Conservation (phyloP, 345 rosid genomes). For the Boechera retrofracta region DNA sequence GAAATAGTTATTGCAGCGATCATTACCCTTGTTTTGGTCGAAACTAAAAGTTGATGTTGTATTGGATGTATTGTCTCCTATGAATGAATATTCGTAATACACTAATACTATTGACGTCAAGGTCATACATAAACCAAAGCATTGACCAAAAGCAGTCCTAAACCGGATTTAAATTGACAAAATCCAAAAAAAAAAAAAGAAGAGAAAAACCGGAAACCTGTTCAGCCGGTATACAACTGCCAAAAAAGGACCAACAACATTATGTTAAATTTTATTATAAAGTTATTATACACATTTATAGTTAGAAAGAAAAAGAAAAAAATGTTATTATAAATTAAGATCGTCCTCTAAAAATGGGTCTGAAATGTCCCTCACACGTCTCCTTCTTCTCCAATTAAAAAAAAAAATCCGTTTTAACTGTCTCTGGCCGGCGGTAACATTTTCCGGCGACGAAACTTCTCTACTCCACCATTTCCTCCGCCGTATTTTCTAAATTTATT, state of each 20-base stretch:
- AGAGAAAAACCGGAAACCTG: conserved; percentile 19
- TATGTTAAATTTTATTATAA: background rate
- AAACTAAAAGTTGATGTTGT: background rate
- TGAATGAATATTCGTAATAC: too few species aligned
- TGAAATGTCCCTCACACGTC: conserved; percentile 55
- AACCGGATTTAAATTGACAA: background rate
- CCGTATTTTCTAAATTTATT: background rate
- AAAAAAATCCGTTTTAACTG: conserved; percentile 7
- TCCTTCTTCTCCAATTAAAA: conserved; percentile 42
- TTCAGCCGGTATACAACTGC: conserved; percentile 27
- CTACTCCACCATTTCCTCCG: background rate
- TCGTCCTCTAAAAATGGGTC: conserved; percentile 46
- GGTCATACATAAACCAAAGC: conserved; percentile 25
- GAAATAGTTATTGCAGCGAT: background rate
- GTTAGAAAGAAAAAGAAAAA: conserved; percentile 33
- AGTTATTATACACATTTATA: conserved; percentile 2
- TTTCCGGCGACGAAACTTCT: conserved; percentile 26
- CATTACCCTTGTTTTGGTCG: background rate
- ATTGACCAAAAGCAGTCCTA: conserved; percentile 32
- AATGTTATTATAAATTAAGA: conserved; percentile 42
- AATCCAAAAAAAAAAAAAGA: background rate
- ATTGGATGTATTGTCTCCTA: background rate
- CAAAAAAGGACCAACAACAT: conserved; percentile 47
- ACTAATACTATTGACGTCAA: too few species aligned
- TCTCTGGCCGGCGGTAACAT: conserved; percentile 41